phyloP scores from a whole-genome alignment of 306 rosid species.

The Acacia confusa region DNA sequence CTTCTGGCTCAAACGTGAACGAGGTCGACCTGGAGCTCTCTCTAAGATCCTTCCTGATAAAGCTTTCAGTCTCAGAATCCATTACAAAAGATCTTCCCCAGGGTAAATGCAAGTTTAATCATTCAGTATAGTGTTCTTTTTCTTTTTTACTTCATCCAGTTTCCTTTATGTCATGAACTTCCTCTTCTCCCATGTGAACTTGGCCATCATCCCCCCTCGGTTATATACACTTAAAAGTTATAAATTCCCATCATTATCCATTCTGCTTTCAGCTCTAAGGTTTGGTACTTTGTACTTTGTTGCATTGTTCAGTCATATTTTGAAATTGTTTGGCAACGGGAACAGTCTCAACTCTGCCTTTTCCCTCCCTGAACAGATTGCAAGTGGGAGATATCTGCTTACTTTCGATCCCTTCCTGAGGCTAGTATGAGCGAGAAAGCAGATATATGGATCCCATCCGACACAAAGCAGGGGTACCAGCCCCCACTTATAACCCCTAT shows the following conservation, averaged over 20 bases:
- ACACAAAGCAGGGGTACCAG: conserved; percentile 81
- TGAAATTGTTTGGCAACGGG: conserved; percentile 12
- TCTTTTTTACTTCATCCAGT: background rate
- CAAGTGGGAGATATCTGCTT: conserved; percentile 84
- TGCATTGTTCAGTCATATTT: conserved; percentile 18
- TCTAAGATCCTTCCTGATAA: conserved; percentile 75
- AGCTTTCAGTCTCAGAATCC: conserved; percentile 70
- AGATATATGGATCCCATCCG: conserved; percentile 72
- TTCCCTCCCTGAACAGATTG: conserved; percentile 41
- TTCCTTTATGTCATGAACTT: background rate
- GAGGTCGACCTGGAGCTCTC: conserved; percentile 72
- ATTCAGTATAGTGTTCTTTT: conserved; percentile 19
- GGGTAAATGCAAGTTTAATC: conserved; percentile 40
- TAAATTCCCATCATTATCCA: background rate
- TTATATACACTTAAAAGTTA: background rate
- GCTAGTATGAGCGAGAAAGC: conserved; percentile 59
- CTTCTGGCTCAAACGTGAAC: conserved; percentile 57
- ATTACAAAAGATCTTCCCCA: conserved; percentile 64
- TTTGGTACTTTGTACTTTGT: conserved; percentile 2
- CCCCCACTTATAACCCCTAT: conserved; percentile 75
- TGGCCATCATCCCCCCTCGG: background rate
- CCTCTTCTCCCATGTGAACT: background rate
- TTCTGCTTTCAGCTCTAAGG: conserved; percentile 11
- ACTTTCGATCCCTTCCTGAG: conserved; percentile 64
- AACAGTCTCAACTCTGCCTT: conserved; percentile 7